Evolutionary conservation across 768 basidiomycete genomes (phyloP).

Genomic region (Tephrocybe sp.): DNA sequence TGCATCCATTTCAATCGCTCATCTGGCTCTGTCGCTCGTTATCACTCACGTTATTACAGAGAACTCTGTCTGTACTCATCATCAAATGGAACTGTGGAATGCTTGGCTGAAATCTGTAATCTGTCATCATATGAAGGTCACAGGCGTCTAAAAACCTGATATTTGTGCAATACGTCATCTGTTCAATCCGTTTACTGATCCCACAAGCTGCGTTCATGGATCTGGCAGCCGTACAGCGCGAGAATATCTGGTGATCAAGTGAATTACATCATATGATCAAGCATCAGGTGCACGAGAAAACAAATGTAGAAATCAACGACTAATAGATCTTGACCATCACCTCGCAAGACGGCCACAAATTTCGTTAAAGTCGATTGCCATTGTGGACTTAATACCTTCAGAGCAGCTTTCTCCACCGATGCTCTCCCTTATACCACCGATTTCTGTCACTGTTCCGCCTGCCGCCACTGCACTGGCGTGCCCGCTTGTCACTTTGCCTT

Average conservation of each 20-base stretch:
- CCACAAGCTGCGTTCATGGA: too few relatives aligned
- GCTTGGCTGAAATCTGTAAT: background rate
- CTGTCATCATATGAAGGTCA: too few relatives aligned
- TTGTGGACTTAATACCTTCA: conserved; percentile 22
- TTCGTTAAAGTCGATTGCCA: conserved; percentile 25
- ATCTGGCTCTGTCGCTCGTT: conserved; percentile 8
- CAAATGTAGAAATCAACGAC: too few relatives aligned
- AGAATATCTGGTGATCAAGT: too few relatives aligned
- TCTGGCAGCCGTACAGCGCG: too few relatives aligned
- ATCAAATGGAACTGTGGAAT: background rate
- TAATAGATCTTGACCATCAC: too few relatives aligned
- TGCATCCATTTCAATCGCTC: background rate
- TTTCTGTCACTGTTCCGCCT: conserved; percentile 28
- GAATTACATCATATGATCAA: too few relatives aligned
- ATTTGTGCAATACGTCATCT: too few relatives aligned
- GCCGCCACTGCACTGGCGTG: conserved; percentile 26
- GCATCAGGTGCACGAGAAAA: too few relatives aligned
- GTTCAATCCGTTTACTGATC: too few relatives aligned
- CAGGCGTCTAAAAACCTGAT: too few relatives aligned
- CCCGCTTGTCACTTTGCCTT: conserved; percentile 14
- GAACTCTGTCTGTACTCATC: conserved; percentile 2
- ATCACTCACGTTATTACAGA: conserved; percentile 5
- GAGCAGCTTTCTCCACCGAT: conserved; percentile 17
- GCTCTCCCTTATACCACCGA: conserved; percentile 17
- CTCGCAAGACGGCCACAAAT: conserved; percentile 8